phyloP scores from a whole-genome alignment of 2,329 filamentous ascomycete species.

The Salinomyces thailandicus region DNA sequence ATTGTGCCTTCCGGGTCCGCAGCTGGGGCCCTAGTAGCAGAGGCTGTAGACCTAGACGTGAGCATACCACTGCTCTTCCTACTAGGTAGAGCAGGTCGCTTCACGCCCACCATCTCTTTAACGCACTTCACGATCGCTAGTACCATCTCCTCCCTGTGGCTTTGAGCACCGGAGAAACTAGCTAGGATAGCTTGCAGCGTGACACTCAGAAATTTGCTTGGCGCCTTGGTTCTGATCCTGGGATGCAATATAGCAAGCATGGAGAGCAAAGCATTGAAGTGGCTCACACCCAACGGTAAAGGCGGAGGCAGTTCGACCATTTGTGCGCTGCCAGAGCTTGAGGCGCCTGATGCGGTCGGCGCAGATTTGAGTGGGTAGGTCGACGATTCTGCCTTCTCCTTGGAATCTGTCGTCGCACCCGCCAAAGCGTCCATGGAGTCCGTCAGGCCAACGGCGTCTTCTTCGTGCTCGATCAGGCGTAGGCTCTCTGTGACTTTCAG shows the following conservation, averaged over 20 bases:
- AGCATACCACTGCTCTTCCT: slow-evolving; percentile 40
- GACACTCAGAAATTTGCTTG: slow-evolving; percentile 66
- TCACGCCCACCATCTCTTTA: slow-evolving; percentile 56
- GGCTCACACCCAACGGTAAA: slow-evolving; percentile 35
- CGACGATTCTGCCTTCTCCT: slow-evolving; percentile 15
- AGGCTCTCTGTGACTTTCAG: slow-evolving; percentile 68
- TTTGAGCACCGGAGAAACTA: slow-evolving; percentile 50
- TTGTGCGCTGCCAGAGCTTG: slow-evolving; percentile 14
- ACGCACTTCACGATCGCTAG: slow-evolving; percentile 60
- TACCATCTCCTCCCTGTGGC: slow-evolving; percentile 53
- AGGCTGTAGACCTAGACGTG: slow-evolving; percentile 5
- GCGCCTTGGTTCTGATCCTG: slow-evolving; percentile 65
- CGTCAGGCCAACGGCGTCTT: slow-evolving; percentile 52
- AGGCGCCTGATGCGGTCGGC: slow-evolving; percentile 5
- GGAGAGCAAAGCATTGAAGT: slow-evolving; percentile 59
- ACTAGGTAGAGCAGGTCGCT: slow-evolving; percentile 54
- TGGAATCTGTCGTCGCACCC: slow-evolving; percentile 8
- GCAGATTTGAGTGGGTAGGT: slow-evolving; percentile 22
- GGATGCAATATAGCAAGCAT: slow-evolving; percentile 64
- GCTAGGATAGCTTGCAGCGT: slow-evolving; percentile 62
- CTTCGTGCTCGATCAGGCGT: slow-evolving; percentile 48
- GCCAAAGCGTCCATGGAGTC: slow-evolving; percentile 26
- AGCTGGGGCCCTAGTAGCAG: slow-evolving; percentile 26
- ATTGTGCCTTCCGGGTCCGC: slow-evolving; percentile 48
- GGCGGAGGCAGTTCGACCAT: slow-evolving; percentile 23